Base-by-base conservation (phyloP, 2,329 filamentous ascomycete species). In the Trichoderma arundinaceum region DNA sequence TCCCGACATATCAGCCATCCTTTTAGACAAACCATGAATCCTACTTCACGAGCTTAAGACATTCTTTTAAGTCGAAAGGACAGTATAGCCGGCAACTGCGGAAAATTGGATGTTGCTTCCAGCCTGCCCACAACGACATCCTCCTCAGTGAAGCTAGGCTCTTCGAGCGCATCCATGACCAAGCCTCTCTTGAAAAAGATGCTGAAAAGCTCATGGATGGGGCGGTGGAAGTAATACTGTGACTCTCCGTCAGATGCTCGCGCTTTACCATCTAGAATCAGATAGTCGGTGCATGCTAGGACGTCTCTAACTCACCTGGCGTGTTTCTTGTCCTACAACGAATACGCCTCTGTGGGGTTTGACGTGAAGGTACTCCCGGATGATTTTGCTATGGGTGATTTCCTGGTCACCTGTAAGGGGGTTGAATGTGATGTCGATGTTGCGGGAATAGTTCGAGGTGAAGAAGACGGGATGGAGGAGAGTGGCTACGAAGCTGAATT, bases 391-490 rank as follows among this genome's bases (percentile, higher is more conserved):
- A 39, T 76, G 76, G 15, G 71, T 67, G 1, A 78, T 68, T 8
- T 75, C 71, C n/a, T 74, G 71, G 57, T 77, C 72, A 9, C 77
- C 79, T 1, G 77, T 80, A 10, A 59, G 68, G 0, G 73, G 72
- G 56, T 80, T 72, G 46, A 77, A 77, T 19, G 68, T 71, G n/a
- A 80, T 68, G n/a, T 79, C 74, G 46, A 83, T 73, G 22, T 74
- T 73, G 5, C 79, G 77, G 7, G 75, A 72, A 1, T 77, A 75
- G 2, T 76, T 77, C 1, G 80, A 79, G 4, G 82, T 84, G 69
- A 82, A 80, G 72, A 84, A 83, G 4, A 81, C 77, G 6, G 82
- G 82, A 66, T 84, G 82, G 8, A 84, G 78, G 44, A 83, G 68
- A 0, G 80, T 81, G 1, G 77, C 79, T n/a, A 81, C 78, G 68